Base-by-base conservation (phyloP, 306 rosid genomes). In the Fragaria nilgerrensis region DNA sequence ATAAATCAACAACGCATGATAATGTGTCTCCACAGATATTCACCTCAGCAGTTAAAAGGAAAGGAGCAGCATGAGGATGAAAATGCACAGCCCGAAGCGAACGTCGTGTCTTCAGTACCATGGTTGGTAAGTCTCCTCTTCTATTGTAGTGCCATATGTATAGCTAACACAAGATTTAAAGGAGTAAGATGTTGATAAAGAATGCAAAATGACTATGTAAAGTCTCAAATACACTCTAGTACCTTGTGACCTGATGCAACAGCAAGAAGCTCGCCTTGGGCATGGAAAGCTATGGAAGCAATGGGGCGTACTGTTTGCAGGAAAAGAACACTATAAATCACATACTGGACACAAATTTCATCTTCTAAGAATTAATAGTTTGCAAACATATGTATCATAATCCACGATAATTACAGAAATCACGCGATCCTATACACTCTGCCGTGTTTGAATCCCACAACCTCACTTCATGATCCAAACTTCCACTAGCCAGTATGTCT, bases 221-320 rank as follows among this genome's bases (percentile, higher is more conserved):
- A 72, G 72, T 75, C 34, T 66, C 70, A 75, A 47, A 70, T 25
- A 75, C 70, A 81, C 79, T 74, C 20, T 45, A 81, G 74, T 80
- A 94, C 97, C 96, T 92, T 95, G 88, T 95, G 98, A 67, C 98
- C 98, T 74, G 98, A 90, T 37, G 98, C 98, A 72, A 95, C 96
- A 1, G 98, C 97, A 50, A 95, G 93, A 67, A 95, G 87, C 81
- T 95, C 98, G 64, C 98, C 97, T 79, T 87, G 82, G 62, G 97
- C 96, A 90, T 95, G 98, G 82, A 92, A 95, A 72, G 97, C 98
- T 79, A 95, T 90, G 68, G 98, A 95, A 62, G 98, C 97, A 84
- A 95, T 95, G 34, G 98, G 97, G 29, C 93, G 97, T 77, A 88
- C 98, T 95, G 89, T 74, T 58, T 45, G 77, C 29, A 82, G 74